phyloP scores from a whole-genome alignment of 2,329 filamentous ascomycete species.

The Fusarium coicis region DNA sequence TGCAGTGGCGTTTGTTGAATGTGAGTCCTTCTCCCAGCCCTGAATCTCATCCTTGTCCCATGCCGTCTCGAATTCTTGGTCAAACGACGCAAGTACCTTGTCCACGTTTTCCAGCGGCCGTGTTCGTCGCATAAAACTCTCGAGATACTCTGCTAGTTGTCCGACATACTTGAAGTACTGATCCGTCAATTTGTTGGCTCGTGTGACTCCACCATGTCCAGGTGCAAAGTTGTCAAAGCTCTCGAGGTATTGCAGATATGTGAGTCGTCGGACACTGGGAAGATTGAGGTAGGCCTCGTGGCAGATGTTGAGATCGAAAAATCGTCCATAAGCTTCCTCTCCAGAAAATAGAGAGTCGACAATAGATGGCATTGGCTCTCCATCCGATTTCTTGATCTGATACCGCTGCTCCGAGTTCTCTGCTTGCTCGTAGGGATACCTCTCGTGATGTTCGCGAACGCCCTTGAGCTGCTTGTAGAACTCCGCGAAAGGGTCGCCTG shows the following conservation, averaged over 20 bases:
- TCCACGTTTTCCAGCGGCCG: slow-evolving; percentile 88
- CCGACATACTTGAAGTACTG: slow-evolving; percentile 92
- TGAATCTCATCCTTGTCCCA: slow-evolving; percentile 85
- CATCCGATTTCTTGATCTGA: slow-evolving; percentile 73
- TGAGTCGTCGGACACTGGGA: slow-evolving; percentile 83
- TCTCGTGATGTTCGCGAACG: slow-evolving; percentile 87
- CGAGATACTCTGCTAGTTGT: slow-evolving; percentile 82
- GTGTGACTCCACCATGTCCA: slow-evolving; percentile 78
- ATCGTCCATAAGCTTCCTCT: slow-evolving; percentile 92
- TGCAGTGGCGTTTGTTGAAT: slow-evolving; percentile 47
- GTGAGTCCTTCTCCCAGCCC: slow-evolving; percentile 76
- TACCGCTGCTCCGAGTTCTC: slow-evolving; percentile 96
- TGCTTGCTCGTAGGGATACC: slow-evolving; percentile 93
- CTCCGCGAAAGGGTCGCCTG: slow-evolving; percentile 86
- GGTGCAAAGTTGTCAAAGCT: slow-evolving; percentile 87
- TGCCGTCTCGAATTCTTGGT: slow-evolving; percentile 82
- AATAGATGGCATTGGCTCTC: slow-evolving; percentile 71
- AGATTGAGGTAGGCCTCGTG: slow-evolving; percentile 94
- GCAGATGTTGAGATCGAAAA: slow-evolving; percentile 84
- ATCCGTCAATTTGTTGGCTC: slow-evolving; percentile 88
- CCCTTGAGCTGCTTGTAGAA: slow-evolving; percentile 88
- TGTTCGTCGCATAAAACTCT: slow-evolving; percentile 86
- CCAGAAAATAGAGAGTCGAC: slow-evolving; percentile 95
- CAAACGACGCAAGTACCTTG: slow-evolving; percentile 78
- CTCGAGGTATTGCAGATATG: slow-evolving; percentile 93